These are phyloP conservation scores for Amanita jacksonii DNA, from an alignment of 768 basidiomycete genomes.

Conservation along the genomic window DNA sequence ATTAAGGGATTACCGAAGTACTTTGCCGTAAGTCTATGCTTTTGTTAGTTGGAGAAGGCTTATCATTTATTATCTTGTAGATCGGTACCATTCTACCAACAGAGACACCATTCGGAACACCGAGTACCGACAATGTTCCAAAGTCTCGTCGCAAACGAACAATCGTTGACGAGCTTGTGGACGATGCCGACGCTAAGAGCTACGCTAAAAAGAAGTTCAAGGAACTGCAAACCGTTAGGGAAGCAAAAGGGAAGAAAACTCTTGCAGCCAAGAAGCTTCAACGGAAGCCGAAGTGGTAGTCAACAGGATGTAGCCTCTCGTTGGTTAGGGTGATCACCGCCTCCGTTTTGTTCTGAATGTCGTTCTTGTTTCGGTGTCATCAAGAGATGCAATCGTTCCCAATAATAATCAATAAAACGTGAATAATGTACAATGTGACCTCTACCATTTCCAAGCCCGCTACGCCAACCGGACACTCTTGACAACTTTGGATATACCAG, in stretches of 20 bases:
- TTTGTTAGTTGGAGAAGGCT: neutral
- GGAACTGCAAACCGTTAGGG: constrained; percentile 60
- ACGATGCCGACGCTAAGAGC: constrained; percentile 75
- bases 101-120: constrained; percentile 60
- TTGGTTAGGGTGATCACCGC: too few relatives aligned
- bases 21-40: constrained; percentile 64
- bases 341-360: too few relatives aligned
- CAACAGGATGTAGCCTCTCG: too few relatives aligned
- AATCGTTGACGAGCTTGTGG: constrained; percentile 81
- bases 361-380: too few relatives aligned
- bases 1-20: constrained; percentile 81
- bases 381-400: too few relatives aligned
- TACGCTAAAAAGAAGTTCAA: constrained; percentile 92
- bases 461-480: constrained; percentile 66
- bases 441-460: neutral
- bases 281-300: constrained; percentile 63
- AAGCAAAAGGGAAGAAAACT: constrained; percentile 62
- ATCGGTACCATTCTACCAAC: constrained; percentile 73
- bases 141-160: constrained; percentile 67
- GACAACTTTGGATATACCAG: constrained; percentile 85
- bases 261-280: constrained; percentile 53
- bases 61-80: constrained; percentile 26
- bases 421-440: neutral
- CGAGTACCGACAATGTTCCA: constrained; percentile 62
- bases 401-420: too few relatives aligned